Base-by-base conservation (phyloP, 2,329 filamentous ascomycete genomes). In the Talaromyces sp. region DNA sequence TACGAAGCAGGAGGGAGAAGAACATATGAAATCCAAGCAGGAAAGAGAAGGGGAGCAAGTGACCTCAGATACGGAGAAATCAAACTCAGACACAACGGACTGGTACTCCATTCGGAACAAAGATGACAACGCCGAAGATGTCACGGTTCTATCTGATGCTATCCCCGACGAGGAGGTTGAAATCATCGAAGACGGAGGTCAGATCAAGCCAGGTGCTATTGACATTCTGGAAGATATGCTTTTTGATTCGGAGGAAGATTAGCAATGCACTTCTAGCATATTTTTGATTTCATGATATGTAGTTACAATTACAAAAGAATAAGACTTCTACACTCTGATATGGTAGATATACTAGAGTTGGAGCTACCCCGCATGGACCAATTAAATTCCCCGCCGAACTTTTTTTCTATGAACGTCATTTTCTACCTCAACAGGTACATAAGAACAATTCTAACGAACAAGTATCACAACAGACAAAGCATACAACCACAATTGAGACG, bases 191-290 rank as follows among this genome's bases (percentile, higher is more conserved):
- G 37, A 62, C 22, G 67, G 73, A 58, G 66, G 61, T 6, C 69
- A 69, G 47, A 10, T 72, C 37, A 70, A 73, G 57, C 69, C 71
- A 6, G 70, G 65, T 22, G 70, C 72, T 13, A 62, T 75, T n/a
- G 72, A 76, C 52, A 67, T 60, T 31, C 66, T 74, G 9, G 57
- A 64, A 27, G 45, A 48, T 10, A 64, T 66, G 61, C 60, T 66
- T 48, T 16, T 22, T 14, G 57, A 61, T 47, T 63, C 60, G 3
- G 61, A 61, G 6, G 56, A 39, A 8, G 56, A 66, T 1, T 37
- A 37, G 10, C 3, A 24, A 16, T 24, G 37, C 8, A 2, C 3
- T 37, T 39, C 19, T 13, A 6, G 31, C n/a, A 35, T 56, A 35
- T 37, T 22, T n/a, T 8, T 50, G 10, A 33, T 35, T 33, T 56